Evolutionary conservation across 352 stramenopile genomes (phyloP), one percentile per base, ranked within the genome.

Genomic region (Phytophthora litchii): DNA sequence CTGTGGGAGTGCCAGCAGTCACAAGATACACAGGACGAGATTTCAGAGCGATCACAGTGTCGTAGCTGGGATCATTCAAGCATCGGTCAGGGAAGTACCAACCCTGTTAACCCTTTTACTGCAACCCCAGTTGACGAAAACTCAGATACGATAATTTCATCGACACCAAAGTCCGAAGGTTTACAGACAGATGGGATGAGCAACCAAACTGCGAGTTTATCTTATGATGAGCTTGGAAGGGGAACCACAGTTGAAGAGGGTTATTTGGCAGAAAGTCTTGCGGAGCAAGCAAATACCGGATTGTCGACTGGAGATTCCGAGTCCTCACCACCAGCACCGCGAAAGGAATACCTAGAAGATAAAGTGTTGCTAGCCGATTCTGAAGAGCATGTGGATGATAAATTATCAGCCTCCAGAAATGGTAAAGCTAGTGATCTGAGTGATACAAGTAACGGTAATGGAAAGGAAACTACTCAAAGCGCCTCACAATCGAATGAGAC

Each of bases 1-100:
- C n/a, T 50, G 9, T 64, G 60, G 53, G 40, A 64, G 32, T 32
- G 43, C 16, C 51, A 67, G 25, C 27, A 43, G 16, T 21, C 36
- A 42, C 27, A 41, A 14, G 40, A 62, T 21, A 38, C 35, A 29
- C 38, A 32, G 1, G 34, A 56, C 45, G 32, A 4, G 20, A 19
- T 41, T 29, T 34, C 50, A 36, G 19, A 44, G 13, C 5, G 21
- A 13, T 35, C 19, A 7, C 36, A 49, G 10, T 11, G 20, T 12
- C 38, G 13, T 20, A 35, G n/a, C 19, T 13, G 12, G 20, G 38
- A 44, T 27, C 19, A 27, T 19, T 4, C 34, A 32, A 49, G 25
- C 21, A 23, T 23, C 19, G n/a, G 12, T 35, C 23, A 36, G 13
- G 17, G 21, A 21, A 25, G 9, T 46, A 10, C 3, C 10, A 23